Evolutionary conservation across 768 basidiomycete genomes (phyloP).

Genomic region (Leccinum subtestaceum): DNA sequence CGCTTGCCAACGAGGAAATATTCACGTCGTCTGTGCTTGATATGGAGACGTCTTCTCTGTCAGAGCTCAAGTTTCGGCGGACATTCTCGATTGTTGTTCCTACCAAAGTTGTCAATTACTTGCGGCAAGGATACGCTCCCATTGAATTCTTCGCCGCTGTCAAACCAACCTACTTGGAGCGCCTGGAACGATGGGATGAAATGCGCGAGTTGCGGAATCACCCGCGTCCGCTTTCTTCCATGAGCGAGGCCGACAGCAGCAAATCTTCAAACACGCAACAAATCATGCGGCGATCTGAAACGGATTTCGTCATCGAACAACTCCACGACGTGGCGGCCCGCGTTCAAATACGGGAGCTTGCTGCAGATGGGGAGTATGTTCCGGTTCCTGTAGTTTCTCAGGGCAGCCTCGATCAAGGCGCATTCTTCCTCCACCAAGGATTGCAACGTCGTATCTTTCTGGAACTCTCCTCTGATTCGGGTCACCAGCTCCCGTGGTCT

Average conservation of each 20-base stretch:
- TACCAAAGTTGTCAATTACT: conserved; percentile 65
- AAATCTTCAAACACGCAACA: conserved; percentile 49
- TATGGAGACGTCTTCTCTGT: conserved; percentile 65
- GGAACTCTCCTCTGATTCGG: conserved; percentile 82
- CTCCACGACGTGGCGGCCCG: conserved; percentile 88
- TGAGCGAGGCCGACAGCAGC: conserved; percentile 34
- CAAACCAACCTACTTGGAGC: conserved; percentile 79
- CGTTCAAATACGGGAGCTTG: conserved; percentile 84
- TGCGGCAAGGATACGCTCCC: conserved; percentile 75
- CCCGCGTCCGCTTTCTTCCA: conserved; percentile 35
- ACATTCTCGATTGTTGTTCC: conserved; percentile 78
- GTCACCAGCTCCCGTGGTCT: conserved; percentile 84
- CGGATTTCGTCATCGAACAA: conserved; percentile 85
- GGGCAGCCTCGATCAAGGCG: conserved; percentile 74
- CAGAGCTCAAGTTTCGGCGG: conserved; percentile 80
- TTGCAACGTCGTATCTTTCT: conserved; percentile 81
- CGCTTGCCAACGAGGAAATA: conserved; percentile 71
- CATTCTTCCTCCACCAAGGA: conserved; percentile 89
- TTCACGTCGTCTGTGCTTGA: conserved; percentile 76
- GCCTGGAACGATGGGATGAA: conserved; percentile 92
- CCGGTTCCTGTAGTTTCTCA: conserved; percentile 82
- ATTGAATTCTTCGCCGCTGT: conserved; percentile 89
- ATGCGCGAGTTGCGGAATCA: conserved; percentile 71
- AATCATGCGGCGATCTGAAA: conserved; percentile 91
- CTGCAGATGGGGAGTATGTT: conserved; percentile 76